Conservation (phyloP, 1,139 yeast genomes). For the Suhomyces bribrorum region DNA sequence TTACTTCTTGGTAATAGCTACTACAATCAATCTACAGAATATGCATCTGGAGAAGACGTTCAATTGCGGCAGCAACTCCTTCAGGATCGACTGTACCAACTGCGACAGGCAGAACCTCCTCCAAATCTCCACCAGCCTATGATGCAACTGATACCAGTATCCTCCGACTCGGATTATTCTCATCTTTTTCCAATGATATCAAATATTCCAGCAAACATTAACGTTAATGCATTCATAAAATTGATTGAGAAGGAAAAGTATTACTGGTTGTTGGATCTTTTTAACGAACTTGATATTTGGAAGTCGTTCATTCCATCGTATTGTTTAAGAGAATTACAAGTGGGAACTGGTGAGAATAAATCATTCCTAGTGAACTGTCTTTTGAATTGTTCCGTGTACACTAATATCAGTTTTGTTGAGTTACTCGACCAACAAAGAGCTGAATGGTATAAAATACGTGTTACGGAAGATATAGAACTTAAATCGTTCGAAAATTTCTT, state of each 20-base stretch:
- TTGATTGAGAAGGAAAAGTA: constrained; percentile 36
- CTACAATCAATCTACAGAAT: neutral
- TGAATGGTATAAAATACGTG: constrained; percentile 26
- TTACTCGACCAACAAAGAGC: constrained; percentile 27
- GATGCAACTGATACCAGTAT: neutral
- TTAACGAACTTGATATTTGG: constrained; percentile 44
- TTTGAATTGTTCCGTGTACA: constrained; percentile 28
- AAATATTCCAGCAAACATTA: constrained; percentile 10
- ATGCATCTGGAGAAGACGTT: constrained; percentile 1
- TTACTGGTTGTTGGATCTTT: constrained; percentile 43
- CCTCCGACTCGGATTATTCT: constrained; percentile 5
- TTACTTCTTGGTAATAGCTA: constrained; percentile 22
- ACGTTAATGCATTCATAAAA: constrained; percentile 22
- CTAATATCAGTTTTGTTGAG: constrained; percentile 16
- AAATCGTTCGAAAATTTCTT: constrained; percentile 23
- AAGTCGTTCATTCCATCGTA: constrained; percentile 38
- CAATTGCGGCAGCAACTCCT: constrained; percentile 3
- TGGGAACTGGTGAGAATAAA: constrained; percentile 13
- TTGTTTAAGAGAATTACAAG: constrained; percentile 24
- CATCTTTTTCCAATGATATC: neutral
- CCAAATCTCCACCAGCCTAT: neutral
- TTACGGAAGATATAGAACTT: constrained; percentile 2
- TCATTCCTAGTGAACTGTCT: constrained; percentile 35
- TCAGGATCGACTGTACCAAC: constrained; percentile 7
- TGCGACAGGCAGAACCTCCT: constrained; percentile 10